Evolutionary conservation across 2,329 filamentous ascomycete species (phyloP).

Genomic region (Dactylellina sp.): DNA sequence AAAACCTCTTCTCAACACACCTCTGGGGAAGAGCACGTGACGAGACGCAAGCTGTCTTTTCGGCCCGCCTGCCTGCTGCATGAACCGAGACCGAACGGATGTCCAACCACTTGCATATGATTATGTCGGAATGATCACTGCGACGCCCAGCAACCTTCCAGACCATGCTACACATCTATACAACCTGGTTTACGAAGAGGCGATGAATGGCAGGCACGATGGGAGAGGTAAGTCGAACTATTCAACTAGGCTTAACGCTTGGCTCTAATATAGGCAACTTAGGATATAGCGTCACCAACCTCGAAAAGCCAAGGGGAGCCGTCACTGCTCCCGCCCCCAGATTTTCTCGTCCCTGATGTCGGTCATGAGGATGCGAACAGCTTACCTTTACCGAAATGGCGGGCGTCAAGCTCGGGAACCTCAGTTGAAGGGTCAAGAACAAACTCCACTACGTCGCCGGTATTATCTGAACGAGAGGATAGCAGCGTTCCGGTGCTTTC

Average conservation of each 20-base stretch:
- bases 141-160: neutral
- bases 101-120: slow-evolving; percentile 10
- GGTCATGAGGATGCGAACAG: slow-evolving; percentile 3
- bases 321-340: slow-evolving; percentile 48
- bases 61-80: neutral
- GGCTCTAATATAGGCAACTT: slow-evolving; percentile 35
- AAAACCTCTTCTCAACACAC: neutral
- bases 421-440: slow-evolving; percentile 30
- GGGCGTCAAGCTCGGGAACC: slow-evolving; percentile 30
- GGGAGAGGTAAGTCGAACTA: slow-evolving; percentile 33
- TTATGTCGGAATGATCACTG: slow-evolving; percentile 13
- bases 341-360: slow-evolving; percentile 47
- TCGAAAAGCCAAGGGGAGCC: slow-evolving; percentile 33
- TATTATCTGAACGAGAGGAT: slow-evolving; percentile 41
- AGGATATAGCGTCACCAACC: slow-evolving; percentile 38
- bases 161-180: slow-evolving; percentile 18
- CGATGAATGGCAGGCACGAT: slow-evolving; percentile 21
- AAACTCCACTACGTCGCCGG: slow-evolving; percentile 39
- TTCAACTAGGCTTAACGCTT: neutral
- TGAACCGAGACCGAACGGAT: neutral
- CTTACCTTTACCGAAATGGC: slow-evolving; percentile 23
- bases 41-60: slow-evolving; percentile 31
- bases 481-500: slow-evolving; percentile 9
- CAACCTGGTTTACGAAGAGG: slow-evolving; percentile 11
- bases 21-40: slow-evolving; percentile 17